A percentile compares a stretch with the other conserved stretches of the same genome.
phyloP scores from a whole-genome alignment of 139 green algal genomes.

The Closterium sp. region DNA sequence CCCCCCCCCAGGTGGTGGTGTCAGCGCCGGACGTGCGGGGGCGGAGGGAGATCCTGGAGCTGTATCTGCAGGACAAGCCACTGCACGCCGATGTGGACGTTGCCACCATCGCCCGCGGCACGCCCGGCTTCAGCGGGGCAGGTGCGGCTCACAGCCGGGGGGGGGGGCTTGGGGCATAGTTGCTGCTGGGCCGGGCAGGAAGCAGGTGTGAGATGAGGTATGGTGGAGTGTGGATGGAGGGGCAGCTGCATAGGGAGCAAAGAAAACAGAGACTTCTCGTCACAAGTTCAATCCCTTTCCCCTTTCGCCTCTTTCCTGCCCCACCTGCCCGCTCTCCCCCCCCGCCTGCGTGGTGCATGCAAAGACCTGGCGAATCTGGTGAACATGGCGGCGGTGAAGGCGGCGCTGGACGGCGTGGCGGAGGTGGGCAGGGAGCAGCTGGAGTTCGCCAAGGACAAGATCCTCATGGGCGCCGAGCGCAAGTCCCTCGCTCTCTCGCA shows the following conservation, averaged over 20 bases:
- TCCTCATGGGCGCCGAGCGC: conserved; percentile 95
- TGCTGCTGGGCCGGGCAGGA: no score
- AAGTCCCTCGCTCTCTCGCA: conserved; percentile 76
- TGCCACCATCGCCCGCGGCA: conserved; percentile 72
- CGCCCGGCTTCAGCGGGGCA: conserved; percentile 84
- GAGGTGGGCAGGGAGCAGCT: conserved; percentile 39
- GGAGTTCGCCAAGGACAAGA: conserved; percentile 62
- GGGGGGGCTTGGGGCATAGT: not conserved
- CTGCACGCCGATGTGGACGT: conserved; percentile 64
- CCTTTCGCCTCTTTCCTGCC: no score
- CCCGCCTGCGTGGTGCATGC: not conserved
- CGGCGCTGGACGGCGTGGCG: conserved; percentile 73
- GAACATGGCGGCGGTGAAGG: conserved; percentile 90
- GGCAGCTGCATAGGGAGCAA: no score
- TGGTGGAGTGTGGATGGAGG: no score
- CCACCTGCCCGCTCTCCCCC: not conserved
- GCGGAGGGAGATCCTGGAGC: conserved; percentile 83
- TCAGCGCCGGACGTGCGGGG: conserved; percentile 91
- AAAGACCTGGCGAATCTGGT: conserved; percentile 77
- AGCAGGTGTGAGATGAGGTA: no score
- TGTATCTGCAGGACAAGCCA: conserved; percentile 60
- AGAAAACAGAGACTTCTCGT: no score
- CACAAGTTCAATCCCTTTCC: no score
- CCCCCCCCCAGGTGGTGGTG: conserved; percentile 80
- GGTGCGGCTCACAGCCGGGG: not conserved